Evolutionary conservation across 768 basidiomycete species (phyloP), one percentile per base, ranked within the genome.

Genomic region (Pholiota microspora): DNA sequence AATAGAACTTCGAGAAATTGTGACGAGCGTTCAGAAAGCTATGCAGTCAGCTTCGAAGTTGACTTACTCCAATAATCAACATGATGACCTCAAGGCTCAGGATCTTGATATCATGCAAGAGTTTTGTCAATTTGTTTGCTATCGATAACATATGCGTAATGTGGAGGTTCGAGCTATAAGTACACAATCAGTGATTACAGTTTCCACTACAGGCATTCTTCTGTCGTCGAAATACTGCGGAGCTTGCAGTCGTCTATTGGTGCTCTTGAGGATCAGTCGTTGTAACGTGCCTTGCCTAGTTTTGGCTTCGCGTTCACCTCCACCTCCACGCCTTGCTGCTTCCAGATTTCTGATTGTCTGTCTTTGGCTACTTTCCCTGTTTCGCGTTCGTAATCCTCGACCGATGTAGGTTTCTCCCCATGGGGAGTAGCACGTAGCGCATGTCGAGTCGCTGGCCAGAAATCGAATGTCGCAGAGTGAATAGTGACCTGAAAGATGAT

Each of bases 381-480:
- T 60, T 75, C 62, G 40, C 65, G 66, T 66, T 86, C 83, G 65
- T 90, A 92, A 42, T 83, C 87, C 40, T 73, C 81, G 16, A 92
- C 92, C 0, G 86, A 89, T n/a, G 76, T 75, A 1, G 91, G 92
- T 57, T 78, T 80, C 67, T 92, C 89, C 10, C 83, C 92, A 58
- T 88, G 89, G 50, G 91, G 92, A 2, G 91, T 93, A 8, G 85
- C 86, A 45, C 91, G 83, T 32, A 92, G 73, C 12, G 88, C 91
- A 65, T 93, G 92, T 27, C 91, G 81, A 34, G 79, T 83, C 31
- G 80, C 77, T 8, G 88, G 88, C 83, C 82, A 92, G 69, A 89
- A 90, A 69, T 93, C 89, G 62, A 91, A 92, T 10, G 82, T 90
- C 10, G 89, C 91, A 16, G 85, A 82, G 62, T 94, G 92, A 12